phyloP scores from a whole-genome alignment of 2,329 filamentous ascomycete species.

The Beauveria scarabaeidicola region DNA sequence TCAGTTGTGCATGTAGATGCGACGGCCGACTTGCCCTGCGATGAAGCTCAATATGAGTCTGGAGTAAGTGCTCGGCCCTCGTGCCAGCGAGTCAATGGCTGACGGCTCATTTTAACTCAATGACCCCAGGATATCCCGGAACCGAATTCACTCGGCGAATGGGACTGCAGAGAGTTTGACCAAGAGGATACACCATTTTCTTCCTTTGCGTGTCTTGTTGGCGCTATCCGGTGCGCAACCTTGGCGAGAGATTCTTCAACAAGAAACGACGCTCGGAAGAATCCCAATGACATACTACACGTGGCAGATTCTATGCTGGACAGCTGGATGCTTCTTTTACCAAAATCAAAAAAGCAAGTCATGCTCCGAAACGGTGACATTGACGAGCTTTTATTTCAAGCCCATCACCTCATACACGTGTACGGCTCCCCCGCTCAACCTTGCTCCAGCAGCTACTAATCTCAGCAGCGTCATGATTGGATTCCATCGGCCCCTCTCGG shows the following conservation, averaged over 20 bases:
- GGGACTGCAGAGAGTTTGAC: slow-evolving; percentile 52
- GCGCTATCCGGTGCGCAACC: slow-evolving; percentile 40
- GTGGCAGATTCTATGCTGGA: slow-evolving; percentile 27
- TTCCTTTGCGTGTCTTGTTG: slow-evolving; percentile 58
- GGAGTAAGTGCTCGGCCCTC: slow-evolving; percentile 23
- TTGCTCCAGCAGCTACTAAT: neutral
- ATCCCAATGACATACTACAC: slow-evolving; percentile 23
- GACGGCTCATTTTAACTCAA: neutral
- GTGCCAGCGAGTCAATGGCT: too few species aligned
- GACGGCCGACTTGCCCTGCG: slow-evolving; percentile 55
- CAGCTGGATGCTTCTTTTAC: slow-evolving; percentile 30
- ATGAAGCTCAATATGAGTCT: slow-evolving; percentile 46
- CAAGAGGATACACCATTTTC: slow-evolving; percentile 48
- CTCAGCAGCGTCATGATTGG: slow-evolving; percentile 24
- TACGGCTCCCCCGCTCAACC: slow-evolving; percentile 8
- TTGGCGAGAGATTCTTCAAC: slow-evolving; percentile 20
- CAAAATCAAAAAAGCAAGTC: slow-evolving; percentile 22
- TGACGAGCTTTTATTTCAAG: slow-evolving; percentile 24
- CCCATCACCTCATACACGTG: slow-evolving; percentile 20
- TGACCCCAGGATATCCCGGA: slow-evolving; percentile 1
- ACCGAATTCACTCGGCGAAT: slow-evolving; percentile 47
- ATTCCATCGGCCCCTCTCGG: slow-evolving; percentile 31
- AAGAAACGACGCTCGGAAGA: slow-evolving; percentile 15
- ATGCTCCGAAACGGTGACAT: slow-evolving; percentile 22
- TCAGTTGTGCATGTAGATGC: slow-evolving; percentile 32